Percentiles rank a stretch among this genome's conserved stretches.
Evolutionary conservation across 1,139 yeast genomes (phyloP).

Genomic region (Nematodospora anomalae): DNA sequence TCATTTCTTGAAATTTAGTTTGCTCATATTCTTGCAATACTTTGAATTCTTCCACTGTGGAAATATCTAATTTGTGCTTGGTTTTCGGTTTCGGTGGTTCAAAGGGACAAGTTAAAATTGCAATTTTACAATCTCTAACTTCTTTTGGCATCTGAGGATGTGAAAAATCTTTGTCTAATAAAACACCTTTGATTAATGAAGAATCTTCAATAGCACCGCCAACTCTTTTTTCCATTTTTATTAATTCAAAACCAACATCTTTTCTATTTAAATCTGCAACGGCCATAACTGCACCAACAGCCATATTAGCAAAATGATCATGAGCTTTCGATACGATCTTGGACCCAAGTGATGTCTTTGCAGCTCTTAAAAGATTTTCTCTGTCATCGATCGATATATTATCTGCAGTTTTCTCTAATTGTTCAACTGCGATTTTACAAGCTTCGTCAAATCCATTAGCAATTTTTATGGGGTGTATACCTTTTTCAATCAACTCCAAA

Average conservation of each 20-base stretch:
- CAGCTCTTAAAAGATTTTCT: slow-evolving; percentile 76
- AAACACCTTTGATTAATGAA: slow-evolving; percentile 81
- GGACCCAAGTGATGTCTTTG: slow-evolving; percentile 92
- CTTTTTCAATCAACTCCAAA: slow-evolving; percentile 88
- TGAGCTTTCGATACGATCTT: slow-evolving; percentile 94
- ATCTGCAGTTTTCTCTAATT: slow-evolving; percentile 75
- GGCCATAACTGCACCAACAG: slow-evolving; percentile 91
- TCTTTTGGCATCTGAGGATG: slow-evolving; percentile 97
- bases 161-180: slow-evolving; percentile 93
- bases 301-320: slow-evolving; percentile 92
- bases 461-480: slow-evolving; percentile 94
- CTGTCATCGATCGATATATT: slow-evolving; percentile 52
- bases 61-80: slow-evolving; percentile 92
- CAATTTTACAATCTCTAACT: slow-evolving; percentile 80
- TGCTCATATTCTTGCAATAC: slow-evolving; percentile 90
- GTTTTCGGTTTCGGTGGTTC: slow-evolving; percentile 99
- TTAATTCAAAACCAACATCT: slow-evolving; percentile 95
- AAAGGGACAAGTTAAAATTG: slow-evolving; percentile 95
- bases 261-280: slow-evolving; percentile 91
- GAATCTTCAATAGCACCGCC: slow-evolving; percentile 94
- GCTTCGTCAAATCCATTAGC: slow-evolving; percentile 99
- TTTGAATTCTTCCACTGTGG: slow-evolving; percentile 88
- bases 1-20: slow-evolving; percentile 88
- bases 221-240: slow-evolving; percentile 91
- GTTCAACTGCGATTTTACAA: slow-evolving; percentile 81